Base-by-base conservation (phyloP, 2,329 filamentous ascomycete species). In the Colletotrichum magnum region DNA sequence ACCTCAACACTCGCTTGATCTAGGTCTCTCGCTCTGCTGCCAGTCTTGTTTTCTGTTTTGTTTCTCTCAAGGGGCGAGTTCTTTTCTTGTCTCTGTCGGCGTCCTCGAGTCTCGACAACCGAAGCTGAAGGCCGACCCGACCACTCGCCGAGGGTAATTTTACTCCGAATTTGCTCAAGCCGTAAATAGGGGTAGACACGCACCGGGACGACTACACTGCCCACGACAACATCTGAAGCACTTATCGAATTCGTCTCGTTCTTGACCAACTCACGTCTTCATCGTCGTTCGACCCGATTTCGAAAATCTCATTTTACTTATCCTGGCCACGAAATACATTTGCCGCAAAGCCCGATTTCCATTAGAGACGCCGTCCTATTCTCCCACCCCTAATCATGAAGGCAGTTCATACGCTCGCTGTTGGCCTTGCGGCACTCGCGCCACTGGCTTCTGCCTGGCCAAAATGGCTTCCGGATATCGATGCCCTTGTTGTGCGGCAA, bases 361-460 rank as follows among this genome's bases (percentile, higher is more conserved):
- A 36, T 36, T 36, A 26, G 61, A 26, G 54, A 45, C 12, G n/a
- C 15, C 16, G 24, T 32, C 50, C 24, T 48, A 36, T 39, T 3
- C 24, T 18, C 13, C 15, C 41, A 32, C 32, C 52, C 39, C 26
- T 32, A 39, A 68, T 28, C 28, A 72, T 72, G 71, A 72, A 72
- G 69, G 65, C 65, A 15, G 58, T 50, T 15, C 70, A 68, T 21
- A 71, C 73, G 54, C 72, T 76, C 67, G 72, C 72, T 69, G 61
- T 71, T 43, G 66, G 50, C 68, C 63, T 72, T 53, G 70, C 71
- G 24, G 71, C 64, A 64, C 66, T 69, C 51, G 63, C 69, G 18
- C 82, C 85, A 16, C 72, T 87, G 24, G 83, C 84, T n/a, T 83
- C 86, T 62, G 87, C 84, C 65, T 90, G 88, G 88, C 85, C 88